These are phyloP conservation scores for Chytriomyces sp. DNA, from an alignment of 192 early-diverging fungal species.

Conservation along the genomic window DNA sequence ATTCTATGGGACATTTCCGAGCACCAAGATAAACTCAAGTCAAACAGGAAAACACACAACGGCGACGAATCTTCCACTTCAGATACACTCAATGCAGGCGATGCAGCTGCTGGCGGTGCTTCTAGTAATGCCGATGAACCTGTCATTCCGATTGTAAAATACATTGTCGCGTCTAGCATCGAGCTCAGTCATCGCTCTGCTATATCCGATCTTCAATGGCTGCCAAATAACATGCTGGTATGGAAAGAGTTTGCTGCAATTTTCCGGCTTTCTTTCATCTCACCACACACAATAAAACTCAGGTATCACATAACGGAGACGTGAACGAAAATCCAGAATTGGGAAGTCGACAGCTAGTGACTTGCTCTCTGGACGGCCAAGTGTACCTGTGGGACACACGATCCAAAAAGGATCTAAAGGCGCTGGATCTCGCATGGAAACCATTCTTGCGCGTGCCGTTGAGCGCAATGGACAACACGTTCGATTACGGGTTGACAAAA, in stretches of 20 bases:
- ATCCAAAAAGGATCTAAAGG: conserved; percentile 61
- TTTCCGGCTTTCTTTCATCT: background rate
- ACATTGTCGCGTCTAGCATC: conserved; percentile 60
- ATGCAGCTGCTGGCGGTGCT: conserved; percentile 12
- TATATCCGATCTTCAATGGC: conserved; percentile 62
- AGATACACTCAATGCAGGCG: background rate
- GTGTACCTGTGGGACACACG: conserved; percentile 66
- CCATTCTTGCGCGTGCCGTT: conserved; percentile 65
- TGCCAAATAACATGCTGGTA: conserved; percentile 60
- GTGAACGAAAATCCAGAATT: conserved; percentile 50
- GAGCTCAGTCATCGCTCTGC: conserved; percentile 57
- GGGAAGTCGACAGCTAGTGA: conserved; percentile 60
- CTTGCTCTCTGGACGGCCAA: conserved; percentile 61
- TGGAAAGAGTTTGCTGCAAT: background rate
- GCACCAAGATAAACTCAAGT: conserved; percentile 61
- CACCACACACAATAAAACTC: background rate
- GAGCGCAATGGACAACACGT: conserved; percentile 66
- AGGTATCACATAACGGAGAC: conserved; percentile 52
- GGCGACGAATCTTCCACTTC: conserved; percentile 5
- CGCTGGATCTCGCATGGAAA: conserved; percentile 63
- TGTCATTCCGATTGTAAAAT: conserved; percentile 49
- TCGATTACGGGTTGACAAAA: conserved; percentile 66
- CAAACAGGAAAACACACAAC: conserved; percentile 44
- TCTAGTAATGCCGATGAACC: conserved; percentile 3
- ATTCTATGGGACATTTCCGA: conserved; percentile 69